Conservation (phyloP, 2,329 filamentous ascomycete species). For the Rutstroemia sp. region DNA sequence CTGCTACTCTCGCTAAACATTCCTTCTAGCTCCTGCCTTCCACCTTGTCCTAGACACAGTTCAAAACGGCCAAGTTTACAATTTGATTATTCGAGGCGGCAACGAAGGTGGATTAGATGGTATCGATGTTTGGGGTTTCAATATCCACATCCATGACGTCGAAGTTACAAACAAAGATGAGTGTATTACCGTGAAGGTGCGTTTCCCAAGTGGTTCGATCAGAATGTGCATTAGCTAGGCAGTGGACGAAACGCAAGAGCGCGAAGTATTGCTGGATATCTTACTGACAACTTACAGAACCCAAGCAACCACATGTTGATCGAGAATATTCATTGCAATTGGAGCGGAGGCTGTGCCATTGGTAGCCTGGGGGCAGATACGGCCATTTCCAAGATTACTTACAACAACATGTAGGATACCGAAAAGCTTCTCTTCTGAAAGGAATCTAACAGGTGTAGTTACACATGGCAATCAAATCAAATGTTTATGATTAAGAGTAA, state of each 20-base stretch:
- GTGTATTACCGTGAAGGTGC: constrained; percentile 46
- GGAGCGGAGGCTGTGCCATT: constrained; percentile 50
- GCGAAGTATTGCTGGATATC: neutral
- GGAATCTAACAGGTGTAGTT: constrained; percentile 13
- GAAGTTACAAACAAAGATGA: constrained; percentile 57
- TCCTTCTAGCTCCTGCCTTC: neutral
- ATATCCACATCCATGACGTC: constrained; percentile 52
- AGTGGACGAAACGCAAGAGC: too few relatives aligned
- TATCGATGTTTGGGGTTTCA: constrained; percentile 45
- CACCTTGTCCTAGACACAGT: constrained; percentile 34
- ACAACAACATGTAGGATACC: constrained; percentile 48
- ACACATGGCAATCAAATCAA: constrained; percentile 37
- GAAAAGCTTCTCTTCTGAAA: constrained; percentile 13
- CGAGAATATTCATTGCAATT: constrained; percentile 56
- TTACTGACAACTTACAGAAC: constrained; percentile 3
- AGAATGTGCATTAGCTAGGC: too few relatives aligned
- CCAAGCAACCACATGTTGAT: constrained; percentile 40
- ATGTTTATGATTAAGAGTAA: constrained; percentile 58
- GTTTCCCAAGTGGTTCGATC: constrained; percentile 18
- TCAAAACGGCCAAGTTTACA: constrained; percentile 45
- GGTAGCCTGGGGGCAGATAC: constrained; percentile 44
- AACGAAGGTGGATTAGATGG: constrained; percentile 47
- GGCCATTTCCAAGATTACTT: constrained; percentile 44
- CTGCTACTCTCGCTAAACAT: neutral
- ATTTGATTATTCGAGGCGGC: constrained; percentile 46